These are phyloP conservation scores for Fistulinella cinereoalba DNA, from an alignment of 1,284 basidiomycete species.

Conservation along the genomic window DNA sequence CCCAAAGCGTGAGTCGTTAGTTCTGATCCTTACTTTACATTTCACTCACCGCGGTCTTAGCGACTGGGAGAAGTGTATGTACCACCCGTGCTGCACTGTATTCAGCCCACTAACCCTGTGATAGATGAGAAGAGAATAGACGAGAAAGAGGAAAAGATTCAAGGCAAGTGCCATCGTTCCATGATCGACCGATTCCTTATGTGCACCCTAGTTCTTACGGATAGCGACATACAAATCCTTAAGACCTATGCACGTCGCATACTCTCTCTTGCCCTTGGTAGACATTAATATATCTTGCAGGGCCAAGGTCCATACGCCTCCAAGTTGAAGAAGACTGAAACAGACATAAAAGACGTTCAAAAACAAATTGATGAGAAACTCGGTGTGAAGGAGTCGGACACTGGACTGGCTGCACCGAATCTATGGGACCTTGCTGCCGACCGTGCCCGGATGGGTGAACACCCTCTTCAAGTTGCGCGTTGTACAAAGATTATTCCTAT, in stretches of 20 bases:
- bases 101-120: constrained; percentile 9
- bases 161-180: constrained; percentile 52
- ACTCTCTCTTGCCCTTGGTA: not conserved
- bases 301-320: constrained; percentile 97
- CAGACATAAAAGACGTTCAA: constrained; percentile 95
- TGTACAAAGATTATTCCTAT: constrained; percentile 98
- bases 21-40: constrained; percentile 2
- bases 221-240: constrained; percentile 98
- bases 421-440: constrained; percentile 93
- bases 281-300: constrained; percentile 40
- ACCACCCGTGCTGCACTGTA: not conserved
- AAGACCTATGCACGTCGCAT: constrained; percentile 82
- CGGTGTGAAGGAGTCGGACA: constrained; percentile 98
- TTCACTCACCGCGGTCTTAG: constrained; percentile 39
- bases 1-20: constrained; percentile 67
- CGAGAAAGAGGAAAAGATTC: constrained; percentile 90
- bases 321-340: constrained; percentile 86
- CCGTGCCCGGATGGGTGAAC: constrained; percentile 87
- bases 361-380: constrained; percentile 98
- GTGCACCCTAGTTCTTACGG: constrained; percentile 75
- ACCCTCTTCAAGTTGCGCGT: constrained; percentile 93
- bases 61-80: constrained; percentile 95
- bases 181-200: constrained; percentile 1
- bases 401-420: constrained; percentile 94
- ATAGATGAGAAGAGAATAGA: constrained; percentile 79